Conservation (phyloP, 768 basidiomycete species). For the Boletus rubroflammeus region DNA sequence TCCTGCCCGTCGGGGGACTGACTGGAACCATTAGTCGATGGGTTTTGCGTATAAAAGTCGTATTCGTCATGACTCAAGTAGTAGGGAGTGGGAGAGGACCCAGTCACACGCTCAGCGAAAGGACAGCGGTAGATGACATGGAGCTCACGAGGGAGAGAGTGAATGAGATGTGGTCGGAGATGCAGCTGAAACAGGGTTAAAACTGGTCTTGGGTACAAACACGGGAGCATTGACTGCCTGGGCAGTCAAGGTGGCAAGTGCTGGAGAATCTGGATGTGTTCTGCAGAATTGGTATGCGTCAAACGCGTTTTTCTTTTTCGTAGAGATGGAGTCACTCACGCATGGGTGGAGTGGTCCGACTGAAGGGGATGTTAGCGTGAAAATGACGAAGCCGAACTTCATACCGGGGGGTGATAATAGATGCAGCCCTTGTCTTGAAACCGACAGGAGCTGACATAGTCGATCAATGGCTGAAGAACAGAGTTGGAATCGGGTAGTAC, state of each 20-base stretch:
- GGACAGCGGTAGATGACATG: not conserved
- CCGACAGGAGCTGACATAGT: constrained; percentile 62
- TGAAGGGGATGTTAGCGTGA: constrained; percentile 17
- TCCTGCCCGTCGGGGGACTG: constrained; percentile 17
- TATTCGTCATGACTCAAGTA: constrained; percentile 38
- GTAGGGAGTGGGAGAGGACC: constrained; percentile 29
- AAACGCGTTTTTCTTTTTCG: not conserved
- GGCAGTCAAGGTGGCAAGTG: constrained; percentile 43
- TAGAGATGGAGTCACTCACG: constrained; percentile 20
- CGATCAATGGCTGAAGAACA: not conserved
- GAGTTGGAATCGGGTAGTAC: constrained; percentile 38
- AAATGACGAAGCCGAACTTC: constrained; percentile 5
- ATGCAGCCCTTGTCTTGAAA: constrained; percentile 83
- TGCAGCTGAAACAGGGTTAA: constrained; percentile 34
- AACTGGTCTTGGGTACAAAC: constrained; percentile 70
- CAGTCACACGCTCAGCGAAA: constrained; percentile 14
- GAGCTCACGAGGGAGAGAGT: constrained; percentile 29
- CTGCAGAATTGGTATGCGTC: constrained; percentile 21
- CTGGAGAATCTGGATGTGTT: constrained; percentile 44
- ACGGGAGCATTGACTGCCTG: constrained; percentile 81
- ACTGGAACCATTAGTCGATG: constrained; percentile 2
- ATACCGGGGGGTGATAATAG: constrained; percentile 76
- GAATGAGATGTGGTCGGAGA: constrained; percentile 25
- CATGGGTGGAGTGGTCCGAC: constrained; percentile 20
- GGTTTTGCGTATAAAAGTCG: constrained; percentile 26